These are phyloP conservation scores for Gossypium herbaceum DNA, from an alignment of 345 rosid genomes.

Conservation along the genomic window DNA sequence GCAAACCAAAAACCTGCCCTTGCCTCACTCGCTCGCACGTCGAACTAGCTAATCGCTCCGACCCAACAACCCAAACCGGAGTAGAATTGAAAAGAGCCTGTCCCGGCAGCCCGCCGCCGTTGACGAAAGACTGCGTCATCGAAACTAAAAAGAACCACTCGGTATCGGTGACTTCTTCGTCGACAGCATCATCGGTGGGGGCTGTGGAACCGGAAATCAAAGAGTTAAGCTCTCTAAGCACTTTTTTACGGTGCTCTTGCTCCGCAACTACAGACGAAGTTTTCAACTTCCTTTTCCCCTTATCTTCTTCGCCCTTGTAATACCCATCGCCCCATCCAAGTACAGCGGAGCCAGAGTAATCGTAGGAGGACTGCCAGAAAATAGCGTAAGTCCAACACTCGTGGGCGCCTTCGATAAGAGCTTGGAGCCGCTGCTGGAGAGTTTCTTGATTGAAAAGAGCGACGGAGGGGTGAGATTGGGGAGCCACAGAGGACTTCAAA, in stretches of 20 bases:
- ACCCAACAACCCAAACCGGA: slow-evolving; percentile 68
- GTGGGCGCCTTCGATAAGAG: slow-evolving; percentile 63
- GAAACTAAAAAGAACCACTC: slow-evolving; percentile 97
- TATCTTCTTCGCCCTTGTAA: slow-evolving; percentile 82
- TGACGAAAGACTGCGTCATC: slow-evolving; percentile 77
- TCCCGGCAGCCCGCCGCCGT: slow-evolving; percentile 71
- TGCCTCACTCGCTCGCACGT: slow-evolving; percentile 69
- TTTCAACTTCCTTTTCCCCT: slow-evolving; percentile 35
- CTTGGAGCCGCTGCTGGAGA: slow-evolving; percentile 86
- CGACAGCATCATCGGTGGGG: slow-evolving; percentile 55
- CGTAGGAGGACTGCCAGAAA: slow-evolving; percentile 87
- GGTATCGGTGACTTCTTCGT: slow-evolving; percentile 88
- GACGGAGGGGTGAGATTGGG: slow-evolving; percentile 21
- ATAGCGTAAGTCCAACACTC: slow-evolving; percentile 92
- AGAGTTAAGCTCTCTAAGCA: slow-evolving; percentile 75
- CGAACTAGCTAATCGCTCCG: slow-evolving; percentile 53
- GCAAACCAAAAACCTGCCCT: slow-evolving; percentile 68
- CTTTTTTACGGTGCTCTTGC: slow-evolving; percentile 79
- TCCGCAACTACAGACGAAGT: slow-evolving; percentile 43
- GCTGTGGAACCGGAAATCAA: slow-evolving; percentile 60
- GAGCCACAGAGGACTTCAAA: slow-evolving; percentile 3
- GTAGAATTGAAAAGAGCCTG: slow-evolving; percentile 51
- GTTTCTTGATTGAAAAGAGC: slow-evolving; percentile 58
- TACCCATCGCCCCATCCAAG: slow-evolving; percentile 95
- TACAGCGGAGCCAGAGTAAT: slow-evolving; percentile 52